These are phyloP conservation scores for Phanerodontia chrysosporium DNA, from an alignment of 768 basidiomycete species.

Conservation along the genomic window DNA sequence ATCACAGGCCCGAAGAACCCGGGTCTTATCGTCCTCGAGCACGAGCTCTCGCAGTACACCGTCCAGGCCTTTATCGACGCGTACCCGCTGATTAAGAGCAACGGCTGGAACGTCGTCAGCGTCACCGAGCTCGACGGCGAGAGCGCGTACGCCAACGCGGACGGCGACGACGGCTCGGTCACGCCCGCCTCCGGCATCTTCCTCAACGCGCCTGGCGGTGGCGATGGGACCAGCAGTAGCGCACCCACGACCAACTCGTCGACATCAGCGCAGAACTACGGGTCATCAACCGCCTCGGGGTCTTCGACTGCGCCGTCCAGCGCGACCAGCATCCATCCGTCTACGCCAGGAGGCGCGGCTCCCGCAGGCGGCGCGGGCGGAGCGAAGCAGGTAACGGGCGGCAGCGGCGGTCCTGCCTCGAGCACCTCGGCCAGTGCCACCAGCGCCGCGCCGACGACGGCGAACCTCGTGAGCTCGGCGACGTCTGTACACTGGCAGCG, in stretches of 20 bases:
- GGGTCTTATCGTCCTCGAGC: slow-evolving; percentile 81
- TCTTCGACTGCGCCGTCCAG: neutral
- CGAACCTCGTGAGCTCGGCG: slow-evolving; percentile 3
- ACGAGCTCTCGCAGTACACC: slow-evolving; percentile 63
- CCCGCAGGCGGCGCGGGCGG: neutral
- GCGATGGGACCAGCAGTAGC: neutral
- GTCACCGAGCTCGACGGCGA: slow-evolving; percentile 35
- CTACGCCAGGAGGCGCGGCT: neutral
- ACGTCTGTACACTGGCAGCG: neutral
- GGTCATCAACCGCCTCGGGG: neutral
- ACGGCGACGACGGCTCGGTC: slow-evolving; percentile 11
- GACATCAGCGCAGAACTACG: neutral
- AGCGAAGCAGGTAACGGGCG: neutral
- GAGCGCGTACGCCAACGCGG: slow-evolving; percentile 19
- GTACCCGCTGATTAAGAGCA: slow-evolving; percentile 57
- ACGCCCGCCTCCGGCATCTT: slow-evolving; percentile 8
- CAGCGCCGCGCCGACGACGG: neutral
- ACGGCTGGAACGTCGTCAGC: slow-evolving; percentile 69
- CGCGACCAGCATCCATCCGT: neutral
- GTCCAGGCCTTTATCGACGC: slow-evolving; percentile 64
- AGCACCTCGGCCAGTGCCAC: neutral
- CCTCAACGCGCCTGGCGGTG: neutral
- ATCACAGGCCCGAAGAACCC: slow-evolving; percentile 64
- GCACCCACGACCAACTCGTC: slow-evolving; percentile 3
- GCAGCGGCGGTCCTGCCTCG: too few relatives aligned